phyloP scores from a whole-genome alignment of 2,329 filamentous ascomycete genomes.

The Epichloe amarillans region DNA sequence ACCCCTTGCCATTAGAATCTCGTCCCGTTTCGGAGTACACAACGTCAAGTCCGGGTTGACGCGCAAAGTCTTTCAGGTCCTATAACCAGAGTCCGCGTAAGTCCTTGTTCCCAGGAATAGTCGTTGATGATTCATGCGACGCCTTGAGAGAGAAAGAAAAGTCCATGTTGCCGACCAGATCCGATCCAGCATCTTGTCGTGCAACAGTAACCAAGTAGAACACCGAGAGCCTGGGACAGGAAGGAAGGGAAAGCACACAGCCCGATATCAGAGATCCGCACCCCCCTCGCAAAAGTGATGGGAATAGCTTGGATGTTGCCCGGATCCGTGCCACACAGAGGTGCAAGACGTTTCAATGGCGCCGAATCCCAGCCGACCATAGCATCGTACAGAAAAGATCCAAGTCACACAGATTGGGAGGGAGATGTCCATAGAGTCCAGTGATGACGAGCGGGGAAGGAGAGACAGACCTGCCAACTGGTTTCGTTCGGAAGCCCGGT shows the following conservation, averaged over 20 bases:
- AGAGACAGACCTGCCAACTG: constrained; percentile 98
- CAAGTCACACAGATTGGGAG: constrained; percentile 17
- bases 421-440: constrained; percentile 27
- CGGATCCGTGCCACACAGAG: constrained; percentile 9
- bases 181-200: constrained; percentile 19
- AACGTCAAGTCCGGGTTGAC: constrained; percentile 90
- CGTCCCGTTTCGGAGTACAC: constrained; percentile 95
- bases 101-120: constrained; percentile 49
- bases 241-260: constrained; percentile 9
- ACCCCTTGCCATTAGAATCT: constrained; percentile 88
- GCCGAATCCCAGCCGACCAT: constrained; percentile 9
- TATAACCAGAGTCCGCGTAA: constrained; percentile 75
- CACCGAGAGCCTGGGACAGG: constrained; percentile 14
- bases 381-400: constrained; percentile 15
- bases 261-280: neutral
- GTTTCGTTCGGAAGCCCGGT: constrained; percentile 94
- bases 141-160: constrained; percentile 13
- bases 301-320: constrained; percentile 15
- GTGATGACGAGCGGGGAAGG: constrained; percentile 43
- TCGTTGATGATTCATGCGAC: constrained; percentile 5
- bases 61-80: constrained; percentile 99
- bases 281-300: constrained; percentile 1
- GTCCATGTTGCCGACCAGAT: constrained; percentile 19
- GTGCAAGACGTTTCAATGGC: constrained; percentile 6
- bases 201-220: neutral